These are phyloP conservation scores for Candida frijolesensis DNA, from an alignment of 1,139 yeast genomes.

Conservation along the genomic window DNA sequence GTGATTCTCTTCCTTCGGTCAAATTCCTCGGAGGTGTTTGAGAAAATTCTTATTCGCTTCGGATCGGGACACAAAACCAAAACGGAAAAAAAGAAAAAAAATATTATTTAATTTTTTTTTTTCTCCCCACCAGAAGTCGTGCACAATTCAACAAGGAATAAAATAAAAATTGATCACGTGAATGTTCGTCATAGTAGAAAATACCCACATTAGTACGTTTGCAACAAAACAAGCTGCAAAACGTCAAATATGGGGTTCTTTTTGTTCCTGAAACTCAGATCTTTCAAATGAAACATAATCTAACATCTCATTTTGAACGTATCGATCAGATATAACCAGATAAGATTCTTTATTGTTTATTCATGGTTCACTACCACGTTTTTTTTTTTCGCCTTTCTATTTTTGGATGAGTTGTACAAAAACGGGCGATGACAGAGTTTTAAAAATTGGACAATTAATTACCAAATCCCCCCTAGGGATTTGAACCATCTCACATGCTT, in stretches of 20 bases:
- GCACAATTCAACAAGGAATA: not conserved
- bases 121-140: not conserved
- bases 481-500: not conserved
- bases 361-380: not conserved
- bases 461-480: not conserved
- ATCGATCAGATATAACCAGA: not conserved
- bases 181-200: constrained; percentile 1
- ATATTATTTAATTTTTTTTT: too few species aligned
- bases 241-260: constrained; percentile 4
- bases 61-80: not conserved
- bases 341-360: not conserved
- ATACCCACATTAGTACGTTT: not conserved
- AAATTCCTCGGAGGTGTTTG: too few species aligned
- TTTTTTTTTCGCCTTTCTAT: not conserved
- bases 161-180: not conserved
- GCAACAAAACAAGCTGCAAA: constrained; percentile 5
- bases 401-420: constrained; percentile 2
- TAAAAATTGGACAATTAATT: not conserved
- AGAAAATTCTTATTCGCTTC: not conserved
- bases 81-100: not conserved
- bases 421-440: not conserved
- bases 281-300: not conserved
- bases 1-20: too few species aligned
- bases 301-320: not conserved
- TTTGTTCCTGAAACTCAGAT: constrained; percentile 3